Evolutionary conservation across 2,329 filamentous ascomycete genomes (phyloP), one percentile per base, ranked within the genome.

Genomic region (Sclerotinia nivalis): DNA sequence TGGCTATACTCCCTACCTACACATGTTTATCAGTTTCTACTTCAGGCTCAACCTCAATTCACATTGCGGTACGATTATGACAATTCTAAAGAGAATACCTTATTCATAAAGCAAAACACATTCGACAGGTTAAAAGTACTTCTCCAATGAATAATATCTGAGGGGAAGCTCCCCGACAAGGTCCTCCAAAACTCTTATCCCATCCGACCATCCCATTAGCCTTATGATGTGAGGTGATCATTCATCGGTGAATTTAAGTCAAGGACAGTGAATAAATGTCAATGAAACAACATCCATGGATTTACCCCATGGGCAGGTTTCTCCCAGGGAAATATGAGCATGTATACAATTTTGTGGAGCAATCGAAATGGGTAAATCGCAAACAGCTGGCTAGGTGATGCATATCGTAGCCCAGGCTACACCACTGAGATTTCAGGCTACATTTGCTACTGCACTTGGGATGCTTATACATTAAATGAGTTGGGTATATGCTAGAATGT

Each of bases 401-500:
- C 2, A 5, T 6, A 4, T 4, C 1, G 1, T 28, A 52, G 47
- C 6, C 31, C 10, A 28, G 20, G 5, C 43, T 20, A 22, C 1
- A 28, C 13, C 10, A 52, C 13, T 8, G 4, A 25, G 15, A 28
- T 22, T 2, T 7, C 5, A 5, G 15, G 28, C 8, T 9, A 47
- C 18, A 47, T 9, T 47, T 61, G 31, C n/a, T 15, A 40, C 22
- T 31, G 28, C 1, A 55, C 20, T 25, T 50, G 10, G 7, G n/a
- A 62, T 54, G 52, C 45, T 65, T 28, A 58, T 59, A 67, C 45
- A 70, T 40, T 50, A 43, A 70, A 56, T 71, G 69, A 74, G 69
- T 40, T 70, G 71, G 73, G 72, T 72, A 71, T 74, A 73, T 66
- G 54, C 54, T 40, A 69, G 18, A 28, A 28, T 52, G 18, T 31